Evolutionary conservation across 768 basidiomycete species (phyloP).

Genomic region (Tylopilus rubrobrunneus): DNA sequence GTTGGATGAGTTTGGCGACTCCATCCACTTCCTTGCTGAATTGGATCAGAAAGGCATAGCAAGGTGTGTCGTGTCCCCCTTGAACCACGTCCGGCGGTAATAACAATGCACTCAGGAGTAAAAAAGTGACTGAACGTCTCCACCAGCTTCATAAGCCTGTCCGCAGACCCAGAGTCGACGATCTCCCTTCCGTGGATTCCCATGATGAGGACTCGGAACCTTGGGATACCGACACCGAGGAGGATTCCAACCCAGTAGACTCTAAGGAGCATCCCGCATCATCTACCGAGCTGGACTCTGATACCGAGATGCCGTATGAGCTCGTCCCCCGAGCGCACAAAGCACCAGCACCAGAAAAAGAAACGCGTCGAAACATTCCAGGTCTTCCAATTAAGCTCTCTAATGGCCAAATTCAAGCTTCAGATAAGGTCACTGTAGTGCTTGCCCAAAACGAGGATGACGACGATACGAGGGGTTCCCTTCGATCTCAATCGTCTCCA

Average conservation of each 20-base stretch:
- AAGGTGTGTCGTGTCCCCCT: slow-evolving; percentile 47
- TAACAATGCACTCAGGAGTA: slow-evolving; percentile 54
- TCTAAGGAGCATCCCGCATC: slow-evolving; percentile 1
- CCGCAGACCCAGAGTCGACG: slow-evolving; percentile 43
- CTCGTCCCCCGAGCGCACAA: slow-evolving; percentile 50
- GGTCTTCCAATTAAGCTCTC: slow-evolving; percentile 85
- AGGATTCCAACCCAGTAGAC: slow-evolving; percentile 8
- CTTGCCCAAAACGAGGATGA: slow-evolving; percentile 21
- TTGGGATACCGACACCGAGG: slow-evolving; percentile 46
- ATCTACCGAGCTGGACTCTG: slow-evolving; percentile 35
- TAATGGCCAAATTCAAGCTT: slow-evolving; percentile 70
- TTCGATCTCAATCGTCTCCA: slow-evolving; percentile 28
- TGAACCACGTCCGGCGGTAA: not conserved
- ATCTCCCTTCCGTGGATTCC: slow-evolving; percentile 68
- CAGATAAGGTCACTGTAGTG: slow-evolving; percentile 33
- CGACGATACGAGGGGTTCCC: slow-evolving; percentile 35
- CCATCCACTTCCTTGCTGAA: slow-evolving; percentile 60
- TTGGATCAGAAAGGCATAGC: slow-evolving; percentile 80
- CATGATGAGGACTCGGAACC: slow-evolving; percentile 54
- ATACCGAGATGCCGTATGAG: slow-evolving; percentile 77
- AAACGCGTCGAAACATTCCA: slow-evolving; percentile 49
- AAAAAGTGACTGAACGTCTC: slow-evolving; percentile 73
- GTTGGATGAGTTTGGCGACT: slow-evolving; percentile 59
- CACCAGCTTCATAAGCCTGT: slow-evolving; percentile 62
- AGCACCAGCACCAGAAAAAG: slow-evolving; percentile 42